Conservation (phyloP, 2,329 filamentous ascomycete genomes). For the Ophiostoma perfectum region DNA sequence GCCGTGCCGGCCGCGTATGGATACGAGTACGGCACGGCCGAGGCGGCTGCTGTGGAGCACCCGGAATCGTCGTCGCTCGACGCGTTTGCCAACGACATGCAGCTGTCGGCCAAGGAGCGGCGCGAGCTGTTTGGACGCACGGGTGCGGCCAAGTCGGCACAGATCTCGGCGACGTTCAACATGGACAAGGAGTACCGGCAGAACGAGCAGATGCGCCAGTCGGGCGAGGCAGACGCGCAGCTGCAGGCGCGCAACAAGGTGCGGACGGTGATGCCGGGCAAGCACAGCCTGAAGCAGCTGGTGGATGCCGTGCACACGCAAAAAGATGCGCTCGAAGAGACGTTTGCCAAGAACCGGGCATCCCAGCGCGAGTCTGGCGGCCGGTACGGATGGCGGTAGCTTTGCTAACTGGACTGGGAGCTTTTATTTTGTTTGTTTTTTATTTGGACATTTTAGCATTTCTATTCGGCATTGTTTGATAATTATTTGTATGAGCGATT, state of each 20-base stretch:
- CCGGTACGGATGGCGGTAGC: constrained; percentile 75
- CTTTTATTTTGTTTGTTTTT: neutral
- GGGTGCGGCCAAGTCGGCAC: constrained; percentile 42
- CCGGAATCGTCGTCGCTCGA: constrained; percentile 47
- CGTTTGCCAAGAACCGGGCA: constrained; percentile 70
- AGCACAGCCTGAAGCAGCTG: constrained; percentile 83
- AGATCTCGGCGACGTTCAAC: constrained; percentile 79
- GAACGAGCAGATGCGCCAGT: constrained; percentile 70
- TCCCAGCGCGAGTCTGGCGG: constrained; percentile 78
- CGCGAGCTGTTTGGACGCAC: constrained; percentile 80
- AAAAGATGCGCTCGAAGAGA: constrained; percentile 83
- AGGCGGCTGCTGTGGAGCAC: constrained; percentile 25
- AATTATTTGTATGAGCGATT: neutral
- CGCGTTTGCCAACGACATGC: constrained; percentile 68
- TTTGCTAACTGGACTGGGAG: neutral
- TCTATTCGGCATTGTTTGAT: neutral
- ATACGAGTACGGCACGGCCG: constrained; percentile 14
- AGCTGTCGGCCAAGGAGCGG: constrained; percentile 68
- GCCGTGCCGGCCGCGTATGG: neutral
- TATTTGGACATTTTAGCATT: neutral
- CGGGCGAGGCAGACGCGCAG: constrained; percentile 67
- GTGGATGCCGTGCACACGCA: constrained; percentile 78
- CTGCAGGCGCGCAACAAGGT: constrained; percentile 74
- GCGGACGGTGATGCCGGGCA: constrained; percentile 74
- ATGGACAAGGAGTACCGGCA: constrained; percentile 80